These are phyloP conservation scores for Papiliotrema nemorosa DNA, from an alignment of 1,284 basidiomycete species.

Conservation along the genomic window DNA sequence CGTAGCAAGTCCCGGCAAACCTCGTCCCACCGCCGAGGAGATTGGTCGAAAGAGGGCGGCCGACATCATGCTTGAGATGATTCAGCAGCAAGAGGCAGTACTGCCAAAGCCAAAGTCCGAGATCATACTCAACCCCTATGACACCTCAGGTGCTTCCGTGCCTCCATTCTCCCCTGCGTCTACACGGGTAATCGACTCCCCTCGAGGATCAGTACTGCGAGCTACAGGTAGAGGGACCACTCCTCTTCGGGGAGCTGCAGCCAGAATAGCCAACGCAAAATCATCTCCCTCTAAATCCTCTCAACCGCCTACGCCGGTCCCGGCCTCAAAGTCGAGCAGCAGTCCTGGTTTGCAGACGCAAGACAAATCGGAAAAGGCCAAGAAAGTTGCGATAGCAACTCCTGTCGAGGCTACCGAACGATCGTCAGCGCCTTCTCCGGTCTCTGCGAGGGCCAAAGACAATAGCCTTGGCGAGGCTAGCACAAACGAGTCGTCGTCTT, in stretches of 20 bases:
- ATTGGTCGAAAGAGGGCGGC: constrained; percentile 32
- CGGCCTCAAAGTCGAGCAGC: too few relatives aligned
- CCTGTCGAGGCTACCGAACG: not conserved
- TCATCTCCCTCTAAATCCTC: not conserved
- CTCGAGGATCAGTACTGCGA: constrained; percentile 15
- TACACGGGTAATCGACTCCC: constrained; percentile 10
- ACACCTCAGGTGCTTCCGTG: constrained; percentile 11
- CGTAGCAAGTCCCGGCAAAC: not conserved
- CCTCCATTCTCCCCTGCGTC: too few relatives aligned
- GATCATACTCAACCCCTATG: constrained; percentile 42
- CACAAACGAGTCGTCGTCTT: too few relatives aligned
- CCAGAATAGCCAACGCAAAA: constrained; percentile 29
- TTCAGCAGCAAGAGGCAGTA: constrained; percentile 31
- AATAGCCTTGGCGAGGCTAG: too few relatives aligned
- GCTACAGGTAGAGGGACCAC: constrained; percentile 13
- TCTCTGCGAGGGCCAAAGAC: too few relatives aligned
- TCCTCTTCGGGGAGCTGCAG: constrained; percentile 40
- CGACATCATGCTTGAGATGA: constrained; percentile 36
- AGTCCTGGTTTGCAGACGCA: not conserved
- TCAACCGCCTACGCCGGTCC: too few relatives aligned
- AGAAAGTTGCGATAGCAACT: not conserved
- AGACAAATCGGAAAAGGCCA: not conserved
- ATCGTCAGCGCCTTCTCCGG: too few relatives aligned
- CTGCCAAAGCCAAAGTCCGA: constrained; percentile 10
- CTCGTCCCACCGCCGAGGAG: constrained; percentile 4